Conservation (phyloP, 116 monocot species). For the Phalaenopsis hybrid region DNA sequence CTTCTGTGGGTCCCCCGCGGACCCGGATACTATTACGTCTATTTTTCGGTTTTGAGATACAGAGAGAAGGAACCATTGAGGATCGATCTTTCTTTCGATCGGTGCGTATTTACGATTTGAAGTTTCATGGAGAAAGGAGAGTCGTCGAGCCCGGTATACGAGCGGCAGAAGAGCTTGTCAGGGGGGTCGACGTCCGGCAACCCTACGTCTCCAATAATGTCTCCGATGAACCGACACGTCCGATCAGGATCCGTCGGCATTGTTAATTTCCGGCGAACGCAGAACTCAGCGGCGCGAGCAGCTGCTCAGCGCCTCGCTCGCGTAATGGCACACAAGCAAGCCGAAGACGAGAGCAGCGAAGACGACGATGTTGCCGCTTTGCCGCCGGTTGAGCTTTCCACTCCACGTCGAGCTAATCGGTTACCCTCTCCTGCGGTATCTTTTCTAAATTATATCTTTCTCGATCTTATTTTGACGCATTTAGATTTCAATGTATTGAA, state of each 20-base stretch:
- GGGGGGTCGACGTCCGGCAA: conserved; percentile 6
- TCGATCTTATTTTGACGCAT: background rate
- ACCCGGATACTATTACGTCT: too few relatives aligned
- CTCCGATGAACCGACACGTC: conserved; percentile 39
- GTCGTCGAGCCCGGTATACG: conserved; percentile 17
- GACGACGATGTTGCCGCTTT: conserved; percentile 12
- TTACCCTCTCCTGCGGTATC: conserved; percentile 36
- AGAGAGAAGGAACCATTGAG: too few relatives aligned
- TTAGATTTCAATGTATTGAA: background rate
- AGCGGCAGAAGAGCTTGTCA: conserved; percentile 33
- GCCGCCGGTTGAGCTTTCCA: conserved; percentile 24
- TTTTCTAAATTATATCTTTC: background rate
- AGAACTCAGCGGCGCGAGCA: conserved; percentile 39
- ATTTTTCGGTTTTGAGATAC: too few relatives aligned
- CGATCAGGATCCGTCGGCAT: conserved; percentile 33
- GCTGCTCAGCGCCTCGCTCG: conserved; percentile 44
- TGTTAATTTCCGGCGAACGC: conserved; percentile 22
- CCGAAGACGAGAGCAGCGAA: conserved; percentile 21
- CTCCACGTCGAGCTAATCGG: conserved; percentile 29
- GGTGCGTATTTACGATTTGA: background rate
- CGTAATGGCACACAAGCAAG: conserved; percentile 42
- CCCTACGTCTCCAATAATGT: conserved; percentile 32
- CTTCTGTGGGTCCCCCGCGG: too few relatives aligned
- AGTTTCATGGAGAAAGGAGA: conserved; percentile 15
- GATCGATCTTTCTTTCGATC: too few relatives aligned